Conservation (phyloP, 2,329 filamentous ascomycete species). For the Ophiostoma sp. region DNA sequence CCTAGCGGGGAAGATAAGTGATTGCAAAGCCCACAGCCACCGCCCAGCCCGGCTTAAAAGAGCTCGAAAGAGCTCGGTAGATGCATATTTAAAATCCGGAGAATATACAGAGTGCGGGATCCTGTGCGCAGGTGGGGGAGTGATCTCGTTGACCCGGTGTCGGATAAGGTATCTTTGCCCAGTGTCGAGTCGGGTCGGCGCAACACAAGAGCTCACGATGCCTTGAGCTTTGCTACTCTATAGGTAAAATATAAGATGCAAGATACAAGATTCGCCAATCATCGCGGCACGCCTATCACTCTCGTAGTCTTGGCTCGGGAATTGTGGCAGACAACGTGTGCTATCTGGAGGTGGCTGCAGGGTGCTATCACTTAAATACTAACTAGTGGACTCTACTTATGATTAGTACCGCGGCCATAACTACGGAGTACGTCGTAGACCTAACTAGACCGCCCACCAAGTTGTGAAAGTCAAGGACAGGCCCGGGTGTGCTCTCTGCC, state of each 20-base stretch:
- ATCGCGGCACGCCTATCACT: constrained; percentile 6
- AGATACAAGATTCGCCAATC: neutral
- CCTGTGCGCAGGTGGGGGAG: neutral
- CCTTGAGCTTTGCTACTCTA: neutral
- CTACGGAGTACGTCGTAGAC: neutral
- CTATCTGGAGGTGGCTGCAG: neutral
- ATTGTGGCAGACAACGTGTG: neutral
- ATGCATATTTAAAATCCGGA: neutral
- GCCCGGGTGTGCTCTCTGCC: no score
- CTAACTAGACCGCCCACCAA: neutral
- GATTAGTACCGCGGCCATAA: neutral
- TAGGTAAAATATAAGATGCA: neutral
- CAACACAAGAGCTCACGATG: neutral
- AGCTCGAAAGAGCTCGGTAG: neutral
- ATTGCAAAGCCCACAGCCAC: neutral
- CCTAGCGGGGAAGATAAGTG: neutral
- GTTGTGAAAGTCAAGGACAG: neutral
- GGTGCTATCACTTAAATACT: neutral
- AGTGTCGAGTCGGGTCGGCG: neutral
- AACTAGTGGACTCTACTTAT: neutral
- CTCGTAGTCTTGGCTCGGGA: neutral
- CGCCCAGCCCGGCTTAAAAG: neutral
- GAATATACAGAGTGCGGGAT: neutral
- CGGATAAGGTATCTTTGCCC: neutral
- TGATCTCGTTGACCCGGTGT: constrained; percentile 9